These are phyloP conservation scores for Globisporangium spinosum DNA, from an alignment of 352 stramenopile genomes.

Conservation along the genomic window DNA sequence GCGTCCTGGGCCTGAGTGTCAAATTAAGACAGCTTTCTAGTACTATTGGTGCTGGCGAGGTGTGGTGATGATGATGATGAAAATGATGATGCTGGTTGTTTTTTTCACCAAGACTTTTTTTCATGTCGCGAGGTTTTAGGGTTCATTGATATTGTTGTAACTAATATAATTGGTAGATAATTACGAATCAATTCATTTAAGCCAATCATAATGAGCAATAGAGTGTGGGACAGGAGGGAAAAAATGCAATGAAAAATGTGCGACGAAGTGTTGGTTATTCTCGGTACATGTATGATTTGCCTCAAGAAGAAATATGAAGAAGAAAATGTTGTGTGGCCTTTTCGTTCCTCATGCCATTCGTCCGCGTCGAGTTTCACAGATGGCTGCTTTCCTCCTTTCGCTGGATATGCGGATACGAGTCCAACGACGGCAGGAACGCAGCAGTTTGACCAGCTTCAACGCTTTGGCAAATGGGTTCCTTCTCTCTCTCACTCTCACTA, in stretches of 20 bases:
- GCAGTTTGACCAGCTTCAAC: not conserved
- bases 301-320: not conserved
- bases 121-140: slow-evolving; percentile 1
- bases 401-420: not conserved
- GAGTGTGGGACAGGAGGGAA: not conserved
- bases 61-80: slow-evolving; percentile 4
- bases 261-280: not conserved
- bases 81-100: not conserved
- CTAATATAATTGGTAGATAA: not conserved
- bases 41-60: too few relatives aligned
- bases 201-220: not conserved
- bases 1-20: too few relatives aligned
- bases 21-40: too few relatives aligned
- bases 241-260: not conserved
- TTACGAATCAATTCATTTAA: not conserved
- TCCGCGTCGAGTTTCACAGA: not conserved
- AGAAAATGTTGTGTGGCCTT: not conserved
- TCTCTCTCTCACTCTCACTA: not conserved
- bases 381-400: not conserved
- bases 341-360: not conserved
- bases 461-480: not conserved
- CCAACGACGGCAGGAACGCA: not conserved
- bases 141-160: not conserved
- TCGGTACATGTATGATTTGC: not conserved
- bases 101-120: not conserved